Percentiles rank a stretch among this genome's conserved stretches.
phyloP scores from a whole-genome alignment of 805 yeast genomes.

The Suhomyces pyralidae region DNA sequence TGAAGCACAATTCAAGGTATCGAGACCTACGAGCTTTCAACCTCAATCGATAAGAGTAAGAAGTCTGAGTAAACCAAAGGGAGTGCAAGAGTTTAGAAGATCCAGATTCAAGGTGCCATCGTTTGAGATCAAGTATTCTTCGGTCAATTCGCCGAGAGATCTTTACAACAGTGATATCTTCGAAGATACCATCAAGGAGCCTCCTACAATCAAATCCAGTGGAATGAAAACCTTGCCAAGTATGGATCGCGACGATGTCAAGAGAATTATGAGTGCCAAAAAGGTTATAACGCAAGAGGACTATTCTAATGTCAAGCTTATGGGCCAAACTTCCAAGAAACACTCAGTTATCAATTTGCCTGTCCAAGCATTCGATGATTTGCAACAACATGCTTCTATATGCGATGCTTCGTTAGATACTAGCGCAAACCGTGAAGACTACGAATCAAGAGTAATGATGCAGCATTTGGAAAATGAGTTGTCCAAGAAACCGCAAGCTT shows the following conservation, averaged over 20 bases:
- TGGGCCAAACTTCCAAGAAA: conserved; percentile 20
- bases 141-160: conserved; percentile 35
- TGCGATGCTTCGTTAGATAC: conserved; percentile 18
- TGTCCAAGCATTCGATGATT: conserved; percentile 21
- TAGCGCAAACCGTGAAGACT: background rate
- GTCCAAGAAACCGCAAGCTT: conserved; percentile 26
- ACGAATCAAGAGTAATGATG: conserved; percentile 8
- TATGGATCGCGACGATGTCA: conserved; percentile 46
- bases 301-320: conserved; percentile 32
- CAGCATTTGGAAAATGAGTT: conserved; percentile 42
- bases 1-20: conserved; percentile 1
- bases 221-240: conserved; percentile 51
- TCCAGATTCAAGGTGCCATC: conserved; percentile 42
- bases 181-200: conserved; percentile 24
- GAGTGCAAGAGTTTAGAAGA: background rate
- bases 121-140: conserved; percentile 39
- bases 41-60: background rate
- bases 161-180: conserved; percentile 40
- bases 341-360: conserved; percentile 27
- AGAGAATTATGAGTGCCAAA: conserved; percentile 36
- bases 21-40: conserved; percentile 1
- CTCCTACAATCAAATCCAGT: conserved; percentile 39
- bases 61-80: background rate
- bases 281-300: conserved; percentile 41
- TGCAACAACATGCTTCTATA: conserved; percentile 34